Evolutionary conservation across 192 early-diverging fungal genomes (phyloP), one percentile per base, ranked within the genome.

Genomic region (Haplosporangium gracile): DNA sequence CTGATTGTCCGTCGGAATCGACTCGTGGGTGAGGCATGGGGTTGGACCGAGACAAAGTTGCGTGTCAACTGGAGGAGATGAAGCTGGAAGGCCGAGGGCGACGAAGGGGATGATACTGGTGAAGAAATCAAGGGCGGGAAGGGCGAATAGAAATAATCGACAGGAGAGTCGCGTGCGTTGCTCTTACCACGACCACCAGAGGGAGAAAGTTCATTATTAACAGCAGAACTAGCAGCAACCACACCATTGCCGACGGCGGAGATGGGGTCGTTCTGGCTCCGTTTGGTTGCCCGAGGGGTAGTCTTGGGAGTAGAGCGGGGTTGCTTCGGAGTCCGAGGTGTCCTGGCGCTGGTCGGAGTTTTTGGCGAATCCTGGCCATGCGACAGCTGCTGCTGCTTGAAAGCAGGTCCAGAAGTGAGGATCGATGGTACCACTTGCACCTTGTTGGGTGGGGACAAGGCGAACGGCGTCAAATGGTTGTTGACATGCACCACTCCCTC

Each of bases 401-500:
- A 42, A 9, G 75, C 39, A 3, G 47, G 47, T 49, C 47, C 47
- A 49, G 70, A 82, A 51, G 74, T 86, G n/a, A 76, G 74, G 63
- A 86, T 85, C 34, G 70, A 45, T 42, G 77, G 78, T 0, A 71
- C 36, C 7, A 76, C 49, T 18, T 22, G 49, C 34, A 39, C 29
- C 49, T 86, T 77, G 63, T 49, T 34, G 20, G 72, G 71, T 9
- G 70, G 43, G 45, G 83, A 80, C 26, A 86, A 10, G 4, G 70
- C 32, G 18, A 77, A 26, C 1, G 84, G 79, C 1, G 70, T n/a
- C 5, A 78, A 45, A 16, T 13, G 55, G 4, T 57, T 63, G 47
- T 86, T 86, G 51, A 86, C 60, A 86, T 81, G 70, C 26, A 86
- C 84, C 5, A 86, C 84, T 20, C 84, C 84, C 15, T 81, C 84